Evolutionary conservation across 768 basidiomycete species (phyloP), one percentile per base, ranked within the genome.

Genomic region (Serpula lacrymans): DNA sequence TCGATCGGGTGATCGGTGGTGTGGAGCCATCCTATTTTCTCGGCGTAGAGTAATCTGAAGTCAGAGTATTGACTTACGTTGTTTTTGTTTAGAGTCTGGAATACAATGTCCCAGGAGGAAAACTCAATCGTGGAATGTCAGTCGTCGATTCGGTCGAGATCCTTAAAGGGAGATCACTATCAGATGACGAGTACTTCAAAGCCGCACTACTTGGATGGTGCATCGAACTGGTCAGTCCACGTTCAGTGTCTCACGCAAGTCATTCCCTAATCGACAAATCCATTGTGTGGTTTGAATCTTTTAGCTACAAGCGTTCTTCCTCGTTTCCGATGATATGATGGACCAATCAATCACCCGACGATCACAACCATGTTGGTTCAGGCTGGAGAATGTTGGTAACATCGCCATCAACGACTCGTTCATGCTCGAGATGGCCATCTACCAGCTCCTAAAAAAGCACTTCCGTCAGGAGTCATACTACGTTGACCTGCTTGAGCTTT

Each of bases 321-420:
- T 98, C 41, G 91, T 96, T 41, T 78, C 90, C 4, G 91, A 99
- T 64, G 95, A 98, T 63, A 93, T 98, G 55, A 99, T 99, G 96
- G 95, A 99, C 59, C 62, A 75, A 14, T 90, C 88, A 34, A 84
- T 98, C 52, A 97, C 95, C 9, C 85, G 95, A 18, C 84, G 95
- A 8, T 84, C 86, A 4, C 94, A 96, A 63, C 87, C 93, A 2
- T 99, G 95, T 68, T 99, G 90, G 89, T 97, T 95, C 69, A 77
- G 70, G 34, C 60, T 78, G 28, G 70, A 73, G 41, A 69, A 68
- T 12, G 55, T 62, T 46, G 82, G 82, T 33, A 81, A 82, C 65
- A 80, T 96, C 48, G 93, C 95, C 4, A 86, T 97, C 69, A 97
- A 97, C 71, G 95, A 98, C 59, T 70, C 89, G 2, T 92, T 96